Evolutionary conservation across 1,284 basidiomycete species (phyloP).

Genomic region (Cerioporus squamosus): DNA sequence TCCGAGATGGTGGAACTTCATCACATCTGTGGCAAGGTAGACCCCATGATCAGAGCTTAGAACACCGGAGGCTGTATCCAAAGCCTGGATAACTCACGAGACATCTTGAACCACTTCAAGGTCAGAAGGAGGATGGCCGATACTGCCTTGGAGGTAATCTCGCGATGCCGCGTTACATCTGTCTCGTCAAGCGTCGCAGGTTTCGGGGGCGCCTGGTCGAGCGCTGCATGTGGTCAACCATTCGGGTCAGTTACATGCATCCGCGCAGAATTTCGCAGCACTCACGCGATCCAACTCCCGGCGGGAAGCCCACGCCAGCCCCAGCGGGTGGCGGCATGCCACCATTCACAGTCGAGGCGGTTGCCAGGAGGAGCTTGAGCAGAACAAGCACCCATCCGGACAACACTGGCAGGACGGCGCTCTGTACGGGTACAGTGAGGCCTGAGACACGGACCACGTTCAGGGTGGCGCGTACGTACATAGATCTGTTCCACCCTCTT

Average conservation of each 20-base stretch:
- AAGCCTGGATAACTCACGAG: conserved; percentile 62
- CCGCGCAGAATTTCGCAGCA: conserved; percentile 7
- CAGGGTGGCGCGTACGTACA: conserved; percentile 51
- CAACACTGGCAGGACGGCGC: conserved; percentile 79
- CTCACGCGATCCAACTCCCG: conserved; percentile 72
- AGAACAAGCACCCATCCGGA: conserved; percentile 90
- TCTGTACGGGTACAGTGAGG: conserved; percentile 43
- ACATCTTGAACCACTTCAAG: conserved; percentile 98
- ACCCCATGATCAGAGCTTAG: conserved; percentile 10
- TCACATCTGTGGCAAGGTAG: conserved; percentile 66
- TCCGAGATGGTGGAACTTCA: conserved; percentile 98
- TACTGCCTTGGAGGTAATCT: conserved; percentile 97
- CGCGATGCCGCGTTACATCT: conserved; percentile 94
- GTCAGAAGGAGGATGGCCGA: conserved; percentile 92
- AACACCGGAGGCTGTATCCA: background rate
- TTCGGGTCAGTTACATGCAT: background rate
- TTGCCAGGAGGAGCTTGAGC: conserved; percentile 86
- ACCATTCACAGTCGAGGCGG: conserved; percentile 78
- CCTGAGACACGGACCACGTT: background rate
- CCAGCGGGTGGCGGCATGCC: conserved; percentile 60
- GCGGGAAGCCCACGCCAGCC: conserved; percentile 67
- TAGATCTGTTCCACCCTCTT: conserved; percentile 91
- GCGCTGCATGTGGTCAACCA: conserved; percentile 42
- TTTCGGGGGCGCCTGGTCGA: conserved; percentile 66
- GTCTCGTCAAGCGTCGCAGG: conserved; percentile 92